Evolutionary conservation across 2,329 filamentous ascomycete genomes (phyloP).

Genomic region (Ceratocystis smalleyi): DNA sequence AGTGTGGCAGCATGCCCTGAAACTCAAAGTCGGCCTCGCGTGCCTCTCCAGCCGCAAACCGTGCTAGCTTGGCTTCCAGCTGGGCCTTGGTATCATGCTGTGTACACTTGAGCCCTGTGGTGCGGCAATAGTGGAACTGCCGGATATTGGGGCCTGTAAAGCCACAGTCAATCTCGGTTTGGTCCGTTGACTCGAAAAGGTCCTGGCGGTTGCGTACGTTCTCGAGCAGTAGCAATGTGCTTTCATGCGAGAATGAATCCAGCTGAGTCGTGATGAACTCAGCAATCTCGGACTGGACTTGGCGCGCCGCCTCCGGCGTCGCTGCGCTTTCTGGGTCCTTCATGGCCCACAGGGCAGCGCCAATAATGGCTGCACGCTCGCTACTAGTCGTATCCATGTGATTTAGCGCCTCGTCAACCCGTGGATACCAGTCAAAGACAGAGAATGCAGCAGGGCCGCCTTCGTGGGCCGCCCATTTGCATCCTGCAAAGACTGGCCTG

Average conservation of each 20-base stretch:
- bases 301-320: background rate
- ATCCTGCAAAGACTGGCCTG: background rate
- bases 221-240: background rate
- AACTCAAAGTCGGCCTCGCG: constrained; percentile 19
- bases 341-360: background rate
- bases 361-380: background rate
- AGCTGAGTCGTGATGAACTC: background rate
- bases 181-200: background rate
- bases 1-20: constrained; percentile 16
- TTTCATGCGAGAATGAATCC: background rate
- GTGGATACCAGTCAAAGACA: constrained; percentile 14
- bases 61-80: constrained; percentile 1
- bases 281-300: background rate
- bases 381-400: background rate
- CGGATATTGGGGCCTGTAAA: background rate
- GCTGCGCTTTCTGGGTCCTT: background rate
- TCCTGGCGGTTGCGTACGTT: background rate
- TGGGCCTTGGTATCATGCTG: background rate
- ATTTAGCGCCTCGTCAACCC: constrained; percentile 6
- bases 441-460: constrained; percentile 3
- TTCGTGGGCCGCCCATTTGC: constrained; percentile 8
- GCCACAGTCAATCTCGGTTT: constrained; percentile 8
- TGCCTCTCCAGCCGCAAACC: background rate
- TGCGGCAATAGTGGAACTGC: constrained; percentile 9
- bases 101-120: constrained; percentile 14